Percentiles rank a stretch among this genome's conserved stretches.
phyloP scores from a whole-genome alignment of 2,329 filamentous ascomycete genomes.

The Fusarium veterinarium region DNA sequence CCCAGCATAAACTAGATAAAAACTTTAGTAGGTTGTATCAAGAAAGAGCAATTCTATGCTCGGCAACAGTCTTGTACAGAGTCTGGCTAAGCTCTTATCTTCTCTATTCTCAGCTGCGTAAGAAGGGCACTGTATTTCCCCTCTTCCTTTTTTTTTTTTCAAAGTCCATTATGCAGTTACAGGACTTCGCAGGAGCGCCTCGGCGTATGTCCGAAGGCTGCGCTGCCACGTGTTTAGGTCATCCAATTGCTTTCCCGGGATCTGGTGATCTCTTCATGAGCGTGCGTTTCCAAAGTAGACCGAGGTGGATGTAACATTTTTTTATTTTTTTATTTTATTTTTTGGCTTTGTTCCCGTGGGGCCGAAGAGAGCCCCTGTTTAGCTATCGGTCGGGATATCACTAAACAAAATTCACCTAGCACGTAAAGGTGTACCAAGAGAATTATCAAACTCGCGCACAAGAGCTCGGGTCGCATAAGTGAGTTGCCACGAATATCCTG shows the following conservation, averaged over 20 bases:
- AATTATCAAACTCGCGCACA: too few relatives aligned
- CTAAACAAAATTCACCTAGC: too few relatives aligned
- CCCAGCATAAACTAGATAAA: background rate
- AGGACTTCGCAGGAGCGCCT: background rate
- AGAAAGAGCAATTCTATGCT: background rate
- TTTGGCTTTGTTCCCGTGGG: fast-evolving
- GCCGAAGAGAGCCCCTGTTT: fast-evolving
- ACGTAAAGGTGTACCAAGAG: too few relatives aligned
- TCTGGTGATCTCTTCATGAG: background rate
- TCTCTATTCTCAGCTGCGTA: fast-evolving
- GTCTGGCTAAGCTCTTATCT: background rate
- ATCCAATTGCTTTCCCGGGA: background rate
- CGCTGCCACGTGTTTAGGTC: background rate
- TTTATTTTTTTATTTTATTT: too few relatives aligned
- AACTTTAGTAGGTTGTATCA: fast-evolving
- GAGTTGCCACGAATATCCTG: too few relatives aligned
- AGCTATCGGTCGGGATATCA: too few relatives aligned
- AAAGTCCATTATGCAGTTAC: too few relatives aligned
- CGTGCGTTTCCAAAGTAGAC: background rate
- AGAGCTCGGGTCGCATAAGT: too few relatives aligned
- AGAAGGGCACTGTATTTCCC: too few relatives aligned
- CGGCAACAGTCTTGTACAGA: background rate
- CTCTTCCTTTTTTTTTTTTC: too few relatives aligned
- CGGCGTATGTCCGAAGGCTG: background rate
- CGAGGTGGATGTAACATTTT: background rate